Conservation (phyloP, 305 asterid genomes). For the Solanum aculeatissimum region DNA sequence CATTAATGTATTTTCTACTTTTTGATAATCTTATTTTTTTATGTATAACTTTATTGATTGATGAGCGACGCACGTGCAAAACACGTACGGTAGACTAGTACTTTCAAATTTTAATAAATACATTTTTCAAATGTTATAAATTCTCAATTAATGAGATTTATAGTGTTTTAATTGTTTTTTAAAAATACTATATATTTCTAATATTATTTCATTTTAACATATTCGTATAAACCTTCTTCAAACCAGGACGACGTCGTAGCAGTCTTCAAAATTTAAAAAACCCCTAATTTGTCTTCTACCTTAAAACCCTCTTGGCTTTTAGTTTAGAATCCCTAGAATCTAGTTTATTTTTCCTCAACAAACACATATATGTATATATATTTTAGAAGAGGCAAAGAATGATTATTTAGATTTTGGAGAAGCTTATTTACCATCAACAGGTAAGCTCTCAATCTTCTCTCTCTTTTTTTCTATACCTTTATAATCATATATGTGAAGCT, state of each 20-base stretch:
- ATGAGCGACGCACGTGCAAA: too few relatives aligned
- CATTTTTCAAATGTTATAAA: too few relatives aligned
- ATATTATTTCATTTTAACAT: too few relatives aligned
- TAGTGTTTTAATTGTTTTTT: too few relatives aligned
- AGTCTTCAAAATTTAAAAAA: not conserved
- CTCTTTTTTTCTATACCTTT: not conserved
- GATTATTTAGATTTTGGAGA: not conserved
- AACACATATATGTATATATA: not conserved
- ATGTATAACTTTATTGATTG: too few relatives aligned
- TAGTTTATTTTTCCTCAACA: not conserved
- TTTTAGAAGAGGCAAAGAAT: not conserved
- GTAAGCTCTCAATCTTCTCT: not conserved
- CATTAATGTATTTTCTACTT: too few relatives aligned
- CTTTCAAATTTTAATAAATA: too few relatives aligned
- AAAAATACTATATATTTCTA: too few relatives aligned
- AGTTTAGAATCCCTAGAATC: not conserved
- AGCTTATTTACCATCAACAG: not conserved
- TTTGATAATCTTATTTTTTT: too few relatives aligned
- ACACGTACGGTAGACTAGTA: too few relatives aligned
- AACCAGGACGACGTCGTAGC: not conserved
- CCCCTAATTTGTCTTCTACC: not conserved
- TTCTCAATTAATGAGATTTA: too few relatives aligned
- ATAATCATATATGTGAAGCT: not conserved
- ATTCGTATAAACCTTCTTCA: not conserved
- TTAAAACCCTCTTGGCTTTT: too few relatives aligned